phyloP scores from a whole-genome alignment of 2,329 filamentous ascomycete genomes.

The Beauveria caledonica region DNA sequence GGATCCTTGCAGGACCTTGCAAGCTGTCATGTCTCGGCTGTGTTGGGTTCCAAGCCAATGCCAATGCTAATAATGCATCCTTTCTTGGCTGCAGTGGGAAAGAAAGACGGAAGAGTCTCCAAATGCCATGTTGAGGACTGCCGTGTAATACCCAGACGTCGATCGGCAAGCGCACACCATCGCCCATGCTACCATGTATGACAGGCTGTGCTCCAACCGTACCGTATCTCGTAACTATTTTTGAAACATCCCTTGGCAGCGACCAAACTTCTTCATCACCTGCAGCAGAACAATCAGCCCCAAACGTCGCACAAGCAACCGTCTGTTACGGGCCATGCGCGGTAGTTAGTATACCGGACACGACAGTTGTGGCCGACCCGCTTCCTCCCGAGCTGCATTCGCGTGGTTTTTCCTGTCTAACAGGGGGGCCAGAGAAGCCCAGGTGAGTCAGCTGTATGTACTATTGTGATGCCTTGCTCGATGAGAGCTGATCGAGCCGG shows the following conservation, averaged over 20 bases:
- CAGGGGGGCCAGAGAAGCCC: neutral
- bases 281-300: neutral
- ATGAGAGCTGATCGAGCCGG: neutral
- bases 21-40: conserved; percentile 1
- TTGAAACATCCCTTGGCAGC: neutral
- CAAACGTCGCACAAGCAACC: neutral
- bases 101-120: neutral
- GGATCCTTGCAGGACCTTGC: neutral
- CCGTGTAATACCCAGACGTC: neutral
- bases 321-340: neutral
- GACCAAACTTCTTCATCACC: too few species aligned
- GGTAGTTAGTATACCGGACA: neutral
- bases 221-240: neutral
- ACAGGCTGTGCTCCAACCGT: neutral
- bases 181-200: neutral
- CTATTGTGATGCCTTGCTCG: neutral
- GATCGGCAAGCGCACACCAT: neutral
- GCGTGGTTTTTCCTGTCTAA: neutral
- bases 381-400: neutral
- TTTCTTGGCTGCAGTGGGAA: neutral
- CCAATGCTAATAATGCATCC: neutral
- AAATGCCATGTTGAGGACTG: neutral
- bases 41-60: neutral
- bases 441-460: neutral
- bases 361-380: neutral